Conservation (phyloP, 495 filamentous ascomycete genomes). For the Tuber brumale region DNA sequence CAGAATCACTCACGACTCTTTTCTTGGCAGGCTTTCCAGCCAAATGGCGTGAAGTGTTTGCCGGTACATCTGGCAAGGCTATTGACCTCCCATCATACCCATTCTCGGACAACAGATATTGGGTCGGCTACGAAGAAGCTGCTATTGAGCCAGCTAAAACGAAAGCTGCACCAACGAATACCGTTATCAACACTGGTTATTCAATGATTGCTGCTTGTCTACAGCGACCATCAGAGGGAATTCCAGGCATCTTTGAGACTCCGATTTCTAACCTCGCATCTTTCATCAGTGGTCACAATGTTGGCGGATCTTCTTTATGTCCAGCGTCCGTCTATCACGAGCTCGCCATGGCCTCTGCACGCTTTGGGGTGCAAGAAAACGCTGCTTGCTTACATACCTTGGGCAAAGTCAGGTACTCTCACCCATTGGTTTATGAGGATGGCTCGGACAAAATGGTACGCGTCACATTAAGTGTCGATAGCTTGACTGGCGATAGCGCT, state of each 20-base stretch:
- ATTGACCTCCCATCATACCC: constrained; percentile 66
- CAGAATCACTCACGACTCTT: constrained; percentile 54
- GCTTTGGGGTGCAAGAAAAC: constrained; percentile 21
- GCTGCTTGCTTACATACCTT: constrained; percentile 20
- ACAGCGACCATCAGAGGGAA: constrained; percentile 40
- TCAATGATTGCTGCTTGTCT: constrained; percentile 46
- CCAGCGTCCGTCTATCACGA: constrained; percentile 42
- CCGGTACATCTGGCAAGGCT: constrained; percentile 59
- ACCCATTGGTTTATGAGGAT: constrained; percentile 27
- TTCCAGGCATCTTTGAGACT: constrained; percentile 48
- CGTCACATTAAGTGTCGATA: constrained; percentile 25
- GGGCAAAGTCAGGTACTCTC: constrained; percentile 24
- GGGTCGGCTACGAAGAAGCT: constrained; percentile 64
- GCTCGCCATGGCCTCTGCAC: constrained; percentile 25
- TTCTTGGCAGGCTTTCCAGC: constrained; percentile 61
- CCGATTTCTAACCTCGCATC: constrained; percentile 48
- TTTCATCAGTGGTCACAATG: constrained; percentile 53
- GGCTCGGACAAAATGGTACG: constrained; percentile 22
- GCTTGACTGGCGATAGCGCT: constrained; percentile 25
- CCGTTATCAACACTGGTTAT: constrained; percentile 21
- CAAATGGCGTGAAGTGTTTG: constrained; percentile 73
- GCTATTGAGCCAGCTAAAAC: constrained; percentile 26
- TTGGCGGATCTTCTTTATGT: constrained; percentile 54
- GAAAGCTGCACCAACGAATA: constrained; percentile 41
- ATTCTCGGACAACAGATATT: constrained; percentile 76